These are phyloP conservation scores for Tagetes patula DNA, from an alignment of 129 eudicot genomes.

Conservation along the genomic window DNA sequence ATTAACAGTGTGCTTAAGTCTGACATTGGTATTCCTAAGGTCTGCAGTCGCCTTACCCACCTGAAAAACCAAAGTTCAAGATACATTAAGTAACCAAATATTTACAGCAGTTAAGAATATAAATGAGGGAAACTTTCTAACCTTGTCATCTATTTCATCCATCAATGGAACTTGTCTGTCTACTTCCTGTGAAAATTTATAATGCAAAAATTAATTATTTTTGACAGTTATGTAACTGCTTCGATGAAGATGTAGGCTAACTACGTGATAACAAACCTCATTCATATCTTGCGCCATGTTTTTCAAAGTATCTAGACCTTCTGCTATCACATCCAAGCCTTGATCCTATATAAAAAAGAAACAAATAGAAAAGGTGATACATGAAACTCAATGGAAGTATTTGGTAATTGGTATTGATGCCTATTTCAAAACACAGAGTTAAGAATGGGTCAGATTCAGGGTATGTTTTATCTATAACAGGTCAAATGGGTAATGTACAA, in stretches of 20 bases:
- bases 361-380: conserved; percentile 12
- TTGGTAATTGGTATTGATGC: neutral
- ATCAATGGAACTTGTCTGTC: conserved; percentile 26
- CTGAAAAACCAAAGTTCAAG: conserved; percentile 35
- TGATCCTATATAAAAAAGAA: conserved; percentile 38
- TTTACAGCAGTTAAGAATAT: neutral
- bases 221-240: neutral
- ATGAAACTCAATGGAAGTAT: neutral
- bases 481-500: neutral
- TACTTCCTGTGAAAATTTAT: conserved; percentile 25
- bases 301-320: conserved; percentile 61
- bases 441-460: neutral
- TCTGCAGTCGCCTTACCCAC: conserved; percentile 93
- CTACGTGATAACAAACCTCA: conserved; percentile 54
- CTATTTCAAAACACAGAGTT: conserved; percentile 10
- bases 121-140: conserved; percentile 11
- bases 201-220: neutral
- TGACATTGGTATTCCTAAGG: conserved; percentile 81
- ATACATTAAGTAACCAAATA: neutral
- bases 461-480: conserved; percentile 2
- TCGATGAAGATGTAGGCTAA: conserved; percentile 12
- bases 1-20: conserved; percentile 81
- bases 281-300: conserved; percentile 81
- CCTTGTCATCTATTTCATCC: conserved; percentile 37
- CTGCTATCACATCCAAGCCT: conserved; percentile 63